phyloP scores from a whole-genome alignment of 306 rosid genomes.

The Morella rubra region DNA sequence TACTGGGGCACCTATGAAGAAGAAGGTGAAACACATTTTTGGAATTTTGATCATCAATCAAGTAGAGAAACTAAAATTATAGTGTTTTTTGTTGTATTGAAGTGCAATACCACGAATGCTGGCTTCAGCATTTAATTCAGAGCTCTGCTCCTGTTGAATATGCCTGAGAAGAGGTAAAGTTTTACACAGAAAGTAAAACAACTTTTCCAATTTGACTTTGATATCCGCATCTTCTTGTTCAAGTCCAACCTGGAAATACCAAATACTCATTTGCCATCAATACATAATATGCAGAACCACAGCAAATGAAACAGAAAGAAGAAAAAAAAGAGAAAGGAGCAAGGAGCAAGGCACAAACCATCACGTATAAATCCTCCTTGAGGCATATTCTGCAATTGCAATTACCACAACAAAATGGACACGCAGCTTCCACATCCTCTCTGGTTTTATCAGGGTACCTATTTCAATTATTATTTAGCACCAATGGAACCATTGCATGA shows the following conservation, averaged over 20 bases:
- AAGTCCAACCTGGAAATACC: conserved; percentile 35
- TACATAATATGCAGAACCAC: conserved; percentile 9
- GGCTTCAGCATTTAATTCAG: conserved; percentile 50
- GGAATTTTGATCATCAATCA: conserved; percentile 16
- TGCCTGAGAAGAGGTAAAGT: conserved; percentile 55
- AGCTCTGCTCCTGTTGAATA: conserved; percentile 56
- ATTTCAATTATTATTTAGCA: conserved; percentile 24
- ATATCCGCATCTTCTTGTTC: conserved; percentile 41
- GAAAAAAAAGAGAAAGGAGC: conserved; percentile 17
- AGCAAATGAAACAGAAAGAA: conserved; percentile 15
- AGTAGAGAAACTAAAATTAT: conserved; percentile 18
- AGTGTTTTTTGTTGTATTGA: conserved; percentile 7
- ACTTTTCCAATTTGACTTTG: conserved; percentile 45
- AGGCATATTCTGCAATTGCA: conserved; percentile 67
- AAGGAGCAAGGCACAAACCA: conserved; percentile 37
- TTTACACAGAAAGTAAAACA: conserved; percentile 52
- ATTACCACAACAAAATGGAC: conserved; percentile 56
- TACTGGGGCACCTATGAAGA: conserved; percentile 40
- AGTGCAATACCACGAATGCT: conserved; percentile 42
- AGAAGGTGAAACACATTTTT: conserved; percentile 11
- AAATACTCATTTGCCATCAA: conserved; percentile 20
- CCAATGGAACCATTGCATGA: conserved; percentile 26
- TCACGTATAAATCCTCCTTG: conserved; percentile 41
- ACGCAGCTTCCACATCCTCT: conserved; percentile 45
- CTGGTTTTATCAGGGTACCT: conserved; percentile 62